Conservation (phyloP, 2,329 filamentous ascomycete species). For the Hypoxylon sp. region DNA sequence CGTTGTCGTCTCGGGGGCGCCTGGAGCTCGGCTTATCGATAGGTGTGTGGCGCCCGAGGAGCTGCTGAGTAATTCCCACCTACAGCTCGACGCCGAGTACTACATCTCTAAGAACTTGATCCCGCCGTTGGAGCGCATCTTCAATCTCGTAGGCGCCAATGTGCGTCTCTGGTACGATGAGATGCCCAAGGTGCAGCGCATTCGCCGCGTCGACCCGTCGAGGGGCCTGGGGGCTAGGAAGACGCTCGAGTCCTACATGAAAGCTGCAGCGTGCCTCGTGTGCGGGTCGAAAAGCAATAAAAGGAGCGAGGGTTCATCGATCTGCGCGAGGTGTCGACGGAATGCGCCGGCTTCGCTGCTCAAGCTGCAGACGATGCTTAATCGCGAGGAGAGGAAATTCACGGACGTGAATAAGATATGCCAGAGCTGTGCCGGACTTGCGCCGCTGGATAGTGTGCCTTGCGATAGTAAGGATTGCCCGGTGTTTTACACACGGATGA, state of each 20-base stretch:
- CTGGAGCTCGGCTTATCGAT: slow-evolving; percentile 87
- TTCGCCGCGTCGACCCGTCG: slow-evolving; percentile 71
- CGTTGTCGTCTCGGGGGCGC: slow-evolving; percentile 90
- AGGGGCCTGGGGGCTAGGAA: slow-evolving; percentile 63
- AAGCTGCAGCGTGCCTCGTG: slow-evolving; percentile 81
- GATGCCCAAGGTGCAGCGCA: slow-evolving; percentile 90
- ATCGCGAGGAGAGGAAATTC: slow-evolving; percentile 73
- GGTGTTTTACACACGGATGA: slow-evolving; percentile 85
- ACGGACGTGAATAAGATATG: slow-evolving; percentile 79
- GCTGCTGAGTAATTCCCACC: slow-evolving; percentile 80
- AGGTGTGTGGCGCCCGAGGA: slow-evolving; percentile 91
- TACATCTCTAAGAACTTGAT: slow-evolving; percentile 98
- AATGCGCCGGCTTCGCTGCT: slow-evolving; percentile 73
- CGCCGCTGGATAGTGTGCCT: slow-evolving; percentile 80
- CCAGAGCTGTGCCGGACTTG: slow-evolving; percentile 81
- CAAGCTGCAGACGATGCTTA: slow-evolving; percentile 73
- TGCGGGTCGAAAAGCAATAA: slow-evolving; percentile 74
- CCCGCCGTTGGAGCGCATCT: slow-evolving; percentile 94
- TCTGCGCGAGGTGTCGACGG: slow-evolving; percentile 72
- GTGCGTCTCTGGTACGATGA: slow-evolving; percentile 94
- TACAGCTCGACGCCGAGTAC: slow-evolving; percentile 92
- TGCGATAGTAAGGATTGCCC: slow-evolving; percentile 95
- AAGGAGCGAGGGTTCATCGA: slow-evolving; percentile 53
- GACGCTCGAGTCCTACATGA: slow-evolving; percentile 96
- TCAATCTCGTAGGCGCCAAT: slow-evolving; percentile 94